Evolutionary conservation across 2,329 filamentous ascomycete genomes (phyloP), one percentile per base, ranked within the genome.

Genomic region (Trichophyton simii): DNA sequence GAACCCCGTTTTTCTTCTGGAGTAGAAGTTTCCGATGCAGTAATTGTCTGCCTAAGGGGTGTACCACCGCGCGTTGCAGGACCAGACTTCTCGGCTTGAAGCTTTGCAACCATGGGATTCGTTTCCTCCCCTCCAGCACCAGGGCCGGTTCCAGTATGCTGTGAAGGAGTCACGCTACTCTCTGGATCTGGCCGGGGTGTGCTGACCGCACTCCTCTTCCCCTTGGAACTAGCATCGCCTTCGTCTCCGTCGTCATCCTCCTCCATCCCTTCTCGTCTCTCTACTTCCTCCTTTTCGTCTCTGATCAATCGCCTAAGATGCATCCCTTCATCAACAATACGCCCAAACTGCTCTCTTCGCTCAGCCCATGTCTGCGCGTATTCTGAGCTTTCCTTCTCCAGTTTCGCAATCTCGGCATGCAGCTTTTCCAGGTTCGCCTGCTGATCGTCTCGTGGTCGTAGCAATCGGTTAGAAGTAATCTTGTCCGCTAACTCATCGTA

Each of bases 241-340:
- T 80, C 79, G 63, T 80, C 79, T 3, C 77, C 81, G 42, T 85
- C 84, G 66, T 86, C 79, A 3, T 76, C 79, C 64, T 81, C 86
- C 57, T 84, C 86, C 65, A 90, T 90, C 34, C 89, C 90, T 73
- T 95, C 90, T 60, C 90, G 83, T 48, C 89, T 80, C 75, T 96
- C 91, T 0, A 94, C 89, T 75, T 96, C 91, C 72, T 96, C 91
- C 76, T 96, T 95, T 79, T 96, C 92, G 69, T 96, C 91, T 63
- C 91, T 85, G 69, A 97, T 96, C 72, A 95, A 80, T 57, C 89
- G 82, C 62, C 91, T 80, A 72, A 97, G 81, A 65, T 89, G 81
- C 82, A 88, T 88, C n/a, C 90, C 90, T 77, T 96, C 92, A 63
- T 91, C 88, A 71, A 96, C 88, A 68, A 97, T 91, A 61, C 84